These are phyloP conservation scores for Arabidopsis arenosa DNA, from an alignment of 345 rosid species.

Conservation along the genomic window DNA sequence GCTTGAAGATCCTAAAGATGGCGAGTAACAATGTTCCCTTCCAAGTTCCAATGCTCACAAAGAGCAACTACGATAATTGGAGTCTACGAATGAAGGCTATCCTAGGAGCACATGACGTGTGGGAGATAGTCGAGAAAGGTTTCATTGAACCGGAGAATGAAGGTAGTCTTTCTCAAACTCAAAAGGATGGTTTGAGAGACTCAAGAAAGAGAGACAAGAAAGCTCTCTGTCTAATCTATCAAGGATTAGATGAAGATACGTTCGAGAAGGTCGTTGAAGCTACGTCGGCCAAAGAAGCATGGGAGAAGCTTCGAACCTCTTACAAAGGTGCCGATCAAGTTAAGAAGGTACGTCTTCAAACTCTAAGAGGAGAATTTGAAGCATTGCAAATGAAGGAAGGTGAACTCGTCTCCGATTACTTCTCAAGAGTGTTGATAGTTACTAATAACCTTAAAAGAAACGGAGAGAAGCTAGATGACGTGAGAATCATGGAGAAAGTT, in stretches of 20 bases:
- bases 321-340: too few species aligned
- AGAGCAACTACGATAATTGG: neutral
- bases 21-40: neutral
- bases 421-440: neutral
- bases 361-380: neutral
- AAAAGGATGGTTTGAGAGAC: neutral
- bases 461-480: neutral
- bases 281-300: too few species aligned
- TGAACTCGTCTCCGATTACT: neutral
- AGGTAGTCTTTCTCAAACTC: neutral
- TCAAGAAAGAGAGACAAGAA: slow-evolving; percentile 13
- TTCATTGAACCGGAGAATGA: neutral
- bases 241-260: neutral
- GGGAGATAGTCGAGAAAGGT: neutral
- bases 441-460: neutral
- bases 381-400: slow-evolving; percentile 2
- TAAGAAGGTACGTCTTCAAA: slow-evolving; percentile 10
- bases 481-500: neutral
- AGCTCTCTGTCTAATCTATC: too few species aligned
- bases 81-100: neutral
- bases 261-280: neutral
- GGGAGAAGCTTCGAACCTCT: too few species aligned
- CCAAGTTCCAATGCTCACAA: neutral
- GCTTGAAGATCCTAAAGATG: neutral
- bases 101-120: neutral